phyloP scores from a whole-genome alignment of 305 asterid genomes.

The Petunia hybrid region DNA sequence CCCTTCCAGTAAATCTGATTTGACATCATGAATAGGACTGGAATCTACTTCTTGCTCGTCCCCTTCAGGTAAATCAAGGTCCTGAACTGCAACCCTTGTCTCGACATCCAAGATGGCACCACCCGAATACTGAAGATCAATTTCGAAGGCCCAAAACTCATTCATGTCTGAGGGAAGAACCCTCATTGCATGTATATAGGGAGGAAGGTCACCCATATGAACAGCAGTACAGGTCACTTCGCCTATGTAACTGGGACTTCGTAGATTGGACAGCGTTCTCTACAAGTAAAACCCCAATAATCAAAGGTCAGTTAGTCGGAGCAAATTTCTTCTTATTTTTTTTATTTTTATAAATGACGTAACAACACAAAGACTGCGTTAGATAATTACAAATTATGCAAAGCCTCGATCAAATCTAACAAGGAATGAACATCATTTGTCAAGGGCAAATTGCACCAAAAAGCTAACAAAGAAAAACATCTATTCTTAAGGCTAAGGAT shows the following conservation, averaged over 20 bases:
- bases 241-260: constrained; percentile 85
- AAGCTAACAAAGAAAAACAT: no score
- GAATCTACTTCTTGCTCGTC: constrained; percentile 55
- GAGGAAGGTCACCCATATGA: constrained; percentile 88
- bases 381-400: no score
- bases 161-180: constrained; percentile 85
- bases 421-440: no score
- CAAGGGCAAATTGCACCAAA: no score
- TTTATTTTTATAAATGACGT: no score
- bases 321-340: neutral
- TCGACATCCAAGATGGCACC: constrained; percentile 73
- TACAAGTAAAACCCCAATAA: constrained; percentile 36
- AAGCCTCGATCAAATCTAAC: no score
- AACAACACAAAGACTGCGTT: no score
- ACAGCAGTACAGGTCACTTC: constrained; percentile 80
- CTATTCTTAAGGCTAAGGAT: no score
- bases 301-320: neutral
- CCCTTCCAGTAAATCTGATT: constrained; percentile 80
- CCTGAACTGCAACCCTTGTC: constrained; percentile 88
- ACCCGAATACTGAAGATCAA: constrained; percentile 84
- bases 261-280: constrained; percentile 77
- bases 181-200: constrained; percentile 86
- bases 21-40: constrained; percentile 60
- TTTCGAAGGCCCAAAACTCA: constrained; percentile 85
- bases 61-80: constrained; percentile 66